Evolutionary conservation across 768 basidiomycete genomes (phyloP), one percentile per base, ranked within the genome.

Genomic region (Psilocybe tampanensis): DNA sequence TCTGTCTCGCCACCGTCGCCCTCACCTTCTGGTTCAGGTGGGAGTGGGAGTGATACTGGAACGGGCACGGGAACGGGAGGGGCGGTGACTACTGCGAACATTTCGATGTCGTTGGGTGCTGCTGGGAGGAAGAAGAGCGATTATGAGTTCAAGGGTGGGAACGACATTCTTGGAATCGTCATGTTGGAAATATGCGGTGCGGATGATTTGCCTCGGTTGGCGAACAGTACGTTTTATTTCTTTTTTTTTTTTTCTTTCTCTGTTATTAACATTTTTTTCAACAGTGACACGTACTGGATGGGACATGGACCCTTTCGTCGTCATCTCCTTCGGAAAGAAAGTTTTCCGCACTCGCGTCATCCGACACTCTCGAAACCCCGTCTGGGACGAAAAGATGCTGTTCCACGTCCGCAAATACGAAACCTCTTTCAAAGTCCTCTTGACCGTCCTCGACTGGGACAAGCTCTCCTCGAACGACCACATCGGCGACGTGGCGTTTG

Each of bases 251-350:
- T 13, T 15, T 15, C 15, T 13, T n/a, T 4, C 26, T 59, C 8
- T 22, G 8, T 56, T 9, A 9, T 7, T 15, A 32, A 15, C 47
- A 44, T 34, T 47, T 29, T 33, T 50, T 29, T 60, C 17, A 24
- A 9, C 54, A 92, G 91, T 93, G 85, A 93, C 88, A 1, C 85
- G 90, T 0, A 91, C 85, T 0, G 92, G 91, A 0, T 95, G 88
- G 83, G 95, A 98, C 68, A 97, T 98, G 95, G 95, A 98, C 65
- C 95, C 95, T 0, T 98, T 98, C 66, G 91, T 93, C 21, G 94
- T 99, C 59, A 83, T 95, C 60, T 94, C 93, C 2, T 99, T 99
- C 60, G 93, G 95, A 26, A 95, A 95, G 76, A 98, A 97, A 70
- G 92, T 98, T 4, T 98, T 98, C 75, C 82, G 95, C 2, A 98